phyloP scores from a whole-genome alignment of 1,139 yeast species.

The Neolecta irregularis region DNA sequence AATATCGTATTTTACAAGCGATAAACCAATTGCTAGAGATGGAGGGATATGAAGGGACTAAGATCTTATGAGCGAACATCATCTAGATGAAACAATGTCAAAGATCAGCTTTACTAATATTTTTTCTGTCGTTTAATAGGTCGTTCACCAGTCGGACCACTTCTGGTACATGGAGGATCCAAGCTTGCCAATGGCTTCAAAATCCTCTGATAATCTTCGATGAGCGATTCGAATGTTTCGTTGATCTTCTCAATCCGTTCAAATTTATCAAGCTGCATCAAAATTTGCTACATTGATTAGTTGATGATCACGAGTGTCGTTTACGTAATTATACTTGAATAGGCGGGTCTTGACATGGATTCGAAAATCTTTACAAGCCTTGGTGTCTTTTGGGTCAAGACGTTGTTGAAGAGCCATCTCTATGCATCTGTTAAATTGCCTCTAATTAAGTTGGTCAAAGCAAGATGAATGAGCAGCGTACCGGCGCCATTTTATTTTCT shows the following conservation, averaged over 20 bases:
- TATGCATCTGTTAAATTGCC: conserved; percentile 62
- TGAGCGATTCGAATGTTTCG: conserved; percentile 53
- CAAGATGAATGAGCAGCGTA: conserved; percentile 3
- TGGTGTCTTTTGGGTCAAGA: conserved; percentile 19
- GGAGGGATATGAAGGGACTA: no score
- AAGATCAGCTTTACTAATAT: no score
- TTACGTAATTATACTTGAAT: conserved; percentile 44
- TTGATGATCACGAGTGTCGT: not conserved
- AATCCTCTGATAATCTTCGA: conserved; percentile 52
- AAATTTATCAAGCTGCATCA: conserved; percentile 46
- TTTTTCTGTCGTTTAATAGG: no score
- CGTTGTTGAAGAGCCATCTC: conserved; percentile 56
- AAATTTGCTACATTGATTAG: conserved; percentile 38
- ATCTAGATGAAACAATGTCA: no score
- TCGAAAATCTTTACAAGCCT: conserved; percentile 31
- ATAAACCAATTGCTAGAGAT: no score
- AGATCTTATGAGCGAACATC: no score
- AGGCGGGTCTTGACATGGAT: conserved; percentile 56
- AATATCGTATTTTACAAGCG: no score
- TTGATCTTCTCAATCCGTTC: conserved; percentile 55
- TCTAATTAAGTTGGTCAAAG: conserved; percentile 15
- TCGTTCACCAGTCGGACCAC: no score
- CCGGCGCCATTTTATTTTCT: conserved; percentile 45
- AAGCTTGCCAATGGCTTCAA: conserved; percentile 27
- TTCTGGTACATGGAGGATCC: no score